These are phyloP conservation scores for Fusarium denticulatum DNA, from an alignment of 2,329 filamentous ascomycete species.

Conservation along the genomic window DNA sequence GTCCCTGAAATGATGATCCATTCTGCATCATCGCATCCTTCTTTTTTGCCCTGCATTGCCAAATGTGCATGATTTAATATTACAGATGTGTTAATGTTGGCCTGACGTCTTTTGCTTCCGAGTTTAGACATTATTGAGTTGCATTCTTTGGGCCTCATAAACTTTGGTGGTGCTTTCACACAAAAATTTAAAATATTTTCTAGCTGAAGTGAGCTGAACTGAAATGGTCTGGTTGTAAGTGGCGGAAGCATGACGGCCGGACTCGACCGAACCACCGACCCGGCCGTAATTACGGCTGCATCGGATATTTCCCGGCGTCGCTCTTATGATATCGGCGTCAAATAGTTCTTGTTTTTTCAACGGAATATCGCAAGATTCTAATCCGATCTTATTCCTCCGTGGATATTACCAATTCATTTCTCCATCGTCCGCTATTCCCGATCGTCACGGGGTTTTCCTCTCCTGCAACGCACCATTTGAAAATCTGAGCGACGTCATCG, in stretches of 20 bases:
- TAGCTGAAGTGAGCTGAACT: background rate
- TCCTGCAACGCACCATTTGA: background rate
- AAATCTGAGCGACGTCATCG: conserved; percentile 30
- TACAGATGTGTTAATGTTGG: background rate
- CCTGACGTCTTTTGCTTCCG: background rate
- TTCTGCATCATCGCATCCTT: conserved; percentile 16
- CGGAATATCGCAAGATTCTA: conserved; percentile 17
- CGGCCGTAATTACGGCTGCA: conserved; percentile 41
- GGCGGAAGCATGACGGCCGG: conserved; percentile 23
- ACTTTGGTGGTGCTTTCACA: background rate
- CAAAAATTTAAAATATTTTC: background rate
- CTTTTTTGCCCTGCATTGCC: background rate
- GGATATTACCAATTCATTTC: conserved; percentile 22
- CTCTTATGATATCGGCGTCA: background rate
- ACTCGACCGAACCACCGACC: conserved; percentile 30
- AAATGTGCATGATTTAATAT: background rate
- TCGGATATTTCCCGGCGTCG: conserved; percentile 30
- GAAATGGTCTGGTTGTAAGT: background rate
- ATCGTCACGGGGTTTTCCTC: conserved; percentile 15
- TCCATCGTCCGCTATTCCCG: conserved; percentile 11
- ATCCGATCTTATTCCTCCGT: conserved; percentile 1
- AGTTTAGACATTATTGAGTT: background rate
- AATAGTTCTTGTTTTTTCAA: conserved; percentile 2
- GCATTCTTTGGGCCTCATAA: background rate
- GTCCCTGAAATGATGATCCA: conserved; percentile 34